Percentiles rank a stretch among this genome's conserved stretches.
Conservation (phyloP, 768 basidiomycete genomes). For the Pleurotus eryngii region DNA sequence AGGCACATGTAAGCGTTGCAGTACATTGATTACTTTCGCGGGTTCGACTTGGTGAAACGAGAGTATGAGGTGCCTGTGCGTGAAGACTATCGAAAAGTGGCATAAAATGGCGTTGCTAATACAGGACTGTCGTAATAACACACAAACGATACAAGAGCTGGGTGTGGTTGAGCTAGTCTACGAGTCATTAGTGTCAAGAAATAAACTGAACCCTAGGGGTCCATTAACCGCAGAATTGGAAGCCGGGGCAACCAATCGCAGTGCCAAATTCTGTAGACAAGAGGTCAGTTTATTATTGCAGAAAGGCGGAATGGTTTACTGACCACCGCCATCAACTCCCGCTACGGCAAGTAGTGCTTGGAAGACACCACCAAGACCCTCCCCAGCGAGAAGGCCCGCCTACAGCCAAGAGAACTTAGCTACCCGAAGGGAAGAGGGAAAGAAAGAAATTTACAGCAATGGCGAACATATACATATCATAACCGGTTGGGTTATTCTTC, state of each 20-base stretch:
- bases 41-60: too few relatives aligned
- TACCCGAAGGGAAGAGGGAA: neutral
- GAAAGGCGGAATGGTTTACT: conserved; percentile 14
- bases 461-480: conserved; percentile 60
- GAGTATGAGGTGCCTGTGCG: too few relatives aligned
- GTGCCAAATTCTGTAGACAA: conserved; percentile 38
- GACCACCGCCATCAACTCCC: conserved; percentile 47
- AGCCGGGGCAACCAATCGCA: conserved; percentile 49
- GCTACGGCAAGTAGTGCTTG: conserved; percentile 52
- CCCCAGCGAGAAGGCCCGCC: conserved; percentile 54
- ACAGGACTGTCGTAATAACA: too few relatives aligned
- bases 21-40: too few relatives aligned
- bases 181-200: too few relatives aligned
- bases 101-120: too few relatives aligned
- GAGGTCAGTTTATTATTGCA: neutral
- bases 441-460: conserved; percentile 32
- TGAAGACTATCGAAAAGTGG: too few relatives aligned
- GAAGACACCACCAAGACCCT: conserved; percentile 61
- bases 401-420: neutral
- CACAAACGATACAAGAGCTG: too few relatives aligned
- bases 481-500: conserved; percentile 37
- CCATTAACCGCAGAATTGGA: conserved; percentile 48
- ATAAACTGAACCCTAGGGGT: too few relatives aligned
- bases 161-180: too few relatives aligned
- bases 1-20: too few relatives aligned